A percentile compares a stretch with the other conserved stretches of the same genome.
These are phyloP conservation scores for Pyrenophora tritici-repentis DNA, from an alignment of 2,329 filamentous ascomycete genomes.

Conservation along the genomic window DNA sequence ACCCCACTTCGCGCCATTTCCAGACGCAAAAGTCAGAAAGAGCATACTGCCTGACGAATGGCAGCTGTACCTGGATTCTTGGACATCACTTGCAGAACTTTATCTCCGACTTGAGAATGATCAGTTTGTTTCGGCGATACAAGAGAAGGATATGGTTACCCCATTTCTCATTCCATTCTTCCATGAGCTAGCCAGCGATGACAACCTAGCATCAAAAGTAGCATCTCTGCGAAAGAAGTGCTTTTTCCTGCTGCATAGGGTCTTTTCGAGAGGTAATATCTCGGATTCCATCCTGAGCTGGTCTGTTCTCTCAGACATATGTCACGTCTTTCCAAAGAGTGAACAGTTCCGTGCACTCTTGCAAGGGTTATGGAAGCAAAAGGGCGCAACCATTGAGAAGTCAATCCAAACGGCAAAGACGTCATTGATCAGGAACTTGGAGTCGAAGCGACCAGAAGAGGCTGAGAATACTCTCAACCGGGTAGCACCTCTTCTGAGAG, in stretches of 20 bases:
- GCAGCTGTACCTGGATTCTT: slow-evolving; percentile 76
- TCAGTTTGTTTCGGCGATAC: slow-evolving; percentile 59
- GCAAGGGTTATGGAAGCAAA: slow-evolving; percentile 57
- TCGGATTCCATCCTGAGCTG: slow-evolving; percentile 62
- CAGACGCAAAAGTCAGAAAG: slow-evolving; percentile 68
- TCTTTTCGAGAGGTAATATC: slow-evolving; percentile 56
- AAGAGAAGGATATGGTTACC: slow-evolving; percentile 63
- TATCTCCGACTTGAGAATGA: slow-evolving; percentile 65
- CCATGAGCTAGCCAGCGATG: slow-evolving; percentile 53
- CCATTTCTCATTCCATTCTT: slow-evolving; percentile 72
- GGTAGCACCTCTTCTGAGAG: slow-evolving; percentile 68
- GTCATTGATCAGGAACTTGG: slow-evolving; percentile 65
- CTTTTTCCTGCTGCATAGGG: slow-evolving; percentile 67
- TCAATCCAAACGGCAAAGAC: slow-evolving; percentile 66
- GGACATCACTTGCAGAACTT: slow-evolving; percentile 69
- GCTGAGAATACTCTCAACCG: slow-evolving; percentile 61
- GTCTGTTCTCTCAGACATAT: slow-evolving; percentile 71
- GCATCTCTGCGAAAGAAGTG: slow-evolving; percentile 63
- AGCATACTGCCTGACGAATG: slow-evolving; percentile 73
- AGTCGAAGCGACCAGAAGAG: slow-evolving; percentile 62
- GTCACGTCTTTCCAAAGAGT: slow-evolving; percentile 69
- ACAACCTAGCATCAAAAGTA: slow-evolving; percentile 45
- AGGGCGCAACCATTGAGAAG: slow-evolving; percentile 57
- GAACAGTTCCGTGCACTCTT: slow-evolving; percentile 58
- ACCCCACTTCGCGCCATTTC: slow-evolving; percentile 79